These are phyloP conservation scores for Letharia lupina DNA, from an alignment of 495 filamentous ascomycete genomes.

Conservation along the genomic window DNA sequence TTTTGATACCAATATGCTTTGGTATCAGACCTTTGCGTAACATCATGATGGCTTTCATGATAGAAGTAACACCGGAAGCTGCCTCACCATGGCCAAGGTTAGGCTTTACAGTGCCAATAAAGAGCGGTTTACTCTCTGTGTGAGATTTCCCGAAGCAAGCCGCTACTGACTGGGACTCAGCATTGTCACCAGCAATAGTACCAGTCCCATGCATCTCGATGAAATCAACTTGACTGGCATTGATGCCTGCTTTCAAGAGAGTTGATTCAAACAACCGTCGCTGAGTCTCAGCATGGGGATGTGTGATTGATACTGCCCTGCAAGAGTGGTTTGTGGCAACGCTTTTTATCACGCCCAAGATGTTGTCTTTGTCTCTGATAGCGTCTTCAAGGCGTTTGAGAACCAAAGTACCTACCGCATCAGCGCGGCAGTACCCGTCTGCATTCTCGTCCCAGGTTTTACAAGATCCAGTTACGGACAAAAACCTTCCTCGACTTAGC, in stretches of 20 bases:
- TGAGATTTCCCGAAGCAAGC: no score
- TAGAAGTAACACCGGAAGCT: constrained; percentile 63
- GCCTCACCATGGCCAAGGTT: constrained; percentile 79
- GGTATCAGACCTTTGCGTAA: constrained; percentile 61
- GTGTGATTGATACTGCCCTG: constrained; percentile 68
- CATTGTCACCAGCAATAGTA: constrained; percentile 69
- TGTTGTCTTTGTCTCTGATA: constrained; percentile 59
- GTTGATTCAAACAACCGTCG: constrained; percentile 51
- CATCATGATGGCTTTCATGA: constrained; percentile 75
- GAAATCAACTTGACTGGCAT: constrained; percentile 65
- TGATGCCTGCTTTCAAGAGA: constrained; percentile 57
- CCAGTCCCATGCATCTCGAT: constrained; percentile 85
- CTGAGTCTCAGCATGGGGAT: constrained; percentile 63
- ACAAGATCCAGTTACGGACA: constrained; percentile 47
- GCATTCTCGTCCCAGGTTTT: constrained; percentile 71
- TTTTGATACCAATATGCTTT: constrained; percentile 49
- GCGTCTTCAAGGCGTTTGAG: constrained; percentile 72
- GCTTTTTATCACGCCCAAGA: constrained; percentile 59
- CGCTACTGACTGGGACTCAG: constrained; percentile 68
- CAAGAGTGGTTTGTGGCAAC: constrained; percentile 69
- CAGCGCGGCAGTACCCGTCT: constrained; percentile 71
- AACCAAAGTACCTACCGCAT: constrained; percentile 61
- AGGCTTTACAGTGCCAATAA: constrained; percentile 70
- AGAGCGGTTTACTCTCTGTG: constrained; percentile 66
- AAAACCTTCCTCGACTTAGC: constrained; percentile 31